Evolutionary conservation across 2,329 filamentous ascomycete species (phyloP), one percentile per base, ranked within the genome.

Genomic region (Juglanconis sp.): DNA sequence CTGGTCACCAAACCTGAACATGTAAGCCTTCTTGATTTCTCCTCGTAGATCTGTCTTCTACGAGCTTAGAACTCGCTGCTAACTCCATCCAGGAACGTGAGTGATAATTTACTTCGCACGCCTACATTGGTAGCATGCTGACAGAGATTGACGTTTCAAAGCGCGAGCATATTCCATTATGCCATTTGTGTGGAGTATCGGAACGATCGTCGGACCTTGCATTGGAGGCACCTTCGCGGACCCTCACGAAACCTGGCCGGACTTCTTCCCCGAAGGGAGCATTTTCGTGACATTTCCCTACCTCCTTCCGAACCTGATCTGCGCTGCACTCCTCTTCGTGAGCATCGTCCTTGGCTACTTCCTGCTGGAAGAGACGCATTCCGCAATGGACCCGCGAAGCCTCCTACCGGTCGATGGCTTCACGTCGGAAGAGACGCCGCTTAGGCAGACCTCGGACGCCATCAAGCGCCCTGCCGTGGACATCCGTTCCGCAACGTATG

Each of bases 161-260:
- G 89, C 92, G 61, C 86, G 89, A 63, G 93, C 93, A 34, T 96
- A 93, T 72, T 87, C 92, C 2, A 85, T 96, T 49, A 96, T 97
- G 91, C 93, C 93, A 0, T 96, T 96, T 70, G 89, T 96, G 7
- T 97, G 93, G 92, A 89, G 85, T 51, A 87, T 96, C 56, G 93
- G 93, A 31, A 96, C 91, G 9, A 96, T 96, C 65, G 81, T 96
- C 56, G 93, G 93, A 0, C 90, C 93, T 64, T 90, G 89, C 5
- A 92, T 97, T 65, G 94, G 94, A 61, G 94, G 94, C 38, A 85
- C 89, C 58, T 92, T 96, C 71, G 90, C 92, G 61, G 87, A 91
- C 65, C 93, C 94, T 32, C 83, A 87, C 63, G 78, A 84, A 40
- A 87, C 87, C 24, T 96, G 90, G 73, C 92, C 94, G 24, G 76